Base-by-base conservation (phyloP, 164 flowering plant genomes). In the Santalum album region DNA sequence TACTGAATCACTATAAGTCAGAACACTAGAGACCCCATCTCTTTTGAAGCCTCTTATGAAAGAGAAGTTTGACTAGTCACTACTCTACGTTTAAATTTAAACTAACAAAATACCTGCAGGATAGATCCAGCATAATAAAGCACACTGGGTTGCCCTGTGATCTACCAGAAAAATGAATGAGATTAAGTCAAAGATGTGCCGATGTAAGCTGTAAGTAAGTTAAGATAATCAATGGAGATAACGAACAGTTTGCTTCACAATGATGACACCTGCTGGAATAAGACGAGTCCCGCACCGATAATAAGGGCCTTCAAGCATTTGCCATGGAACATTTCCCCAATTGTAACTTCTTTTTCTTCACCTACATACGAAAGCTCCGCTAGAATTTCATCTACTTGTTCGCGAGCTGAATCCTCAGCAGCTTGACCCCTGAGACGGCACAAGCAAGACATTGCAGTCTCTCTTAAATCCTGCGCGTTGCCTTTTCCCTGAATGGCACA, bases 111-210 rank as follows among this genome's bases (percentile, higher is more conserved):
- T 75, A 89, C 96, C 96, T 94, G 78, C 58, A 94, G 77, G 67
- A 94, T 90, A 24, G 95, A 67, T 58, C 89, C 86, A 53, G 99
- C 99, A 79, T 94, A 94, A 63, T 94, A 94, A 18, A 94, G 71
- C 19, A 94, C 97, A 76, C 99, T 94, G 44, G 97, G 99, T 64
- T 94, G 99, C 61, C 99, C 99, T 19, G 99, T 94, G 63, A 94
- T 82, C 99, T 92, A 80, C 59, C 69, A 80, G 18, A 29, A 4
- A 59, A 63, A 21, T 42, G 14, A 19, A 45, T 7, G 20, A 57
- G 20, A 63, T 26, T 49, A 27, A 32, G n/a, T 27, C 43, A 51
- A 20, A 17, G 19, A 4, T 18, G 21, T 11, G 18, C 5, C 11
- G 10, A 46, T 46, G 9, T 23, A 46, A 46, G 50, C 25, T 49